Base-by-base conservation (phyloP, 148 eudicot genomes). In the Chenopodium quinoa region DNA sequence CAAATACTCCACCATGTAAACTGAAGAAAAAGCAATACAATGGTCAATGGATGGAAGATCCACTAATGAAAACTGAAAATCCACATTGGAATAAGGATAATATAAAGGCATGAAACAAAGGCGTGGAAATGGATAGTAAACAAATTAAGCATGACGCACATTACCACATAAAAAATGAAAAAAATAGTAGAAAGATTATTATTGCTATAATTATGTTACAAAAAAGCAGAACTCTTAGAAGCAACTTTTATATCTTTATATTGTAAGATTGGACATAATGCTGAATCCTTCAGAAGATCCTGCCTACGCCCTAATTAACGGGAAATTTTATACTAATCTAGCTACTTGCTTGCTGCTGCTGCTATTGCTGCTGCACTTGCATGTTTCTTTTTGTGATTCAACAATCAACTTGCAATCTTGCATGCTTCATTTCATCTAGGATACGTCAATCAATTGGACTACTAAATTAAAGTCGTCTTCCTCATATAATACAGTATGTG, bases 91-190 rank as follows among this genome's bases (percentile, higher is more conserved):
- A 47, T 34, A 22, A 60, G 65, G 62, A 79, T 79, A 40, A 40
- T 40, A 40, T 40, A 50, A 20, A 74, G 44, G 46, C 19, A 5
- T 8, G 47, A 69, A 79, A 79, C 81, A 69, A 50, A 50, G 75
- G 75, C 81, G 27, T 69, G 81, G 66, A 22, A 50, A 20, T 48
- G 65, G 75, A 78, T 37, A 47, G 80, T n/a, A 23, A 70, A 79
- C 67, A n/a, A 25, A 69, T 37, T 56, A 9, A 22, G 13, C 34
- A 74, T 50, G 54, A 48, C 22, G 22, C 32, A 52, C 40, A 20
- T 9, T n/a, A 48, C 44, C 9, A 22, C 25, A 62, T 4, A 23
- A 62, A 62, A 19, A 20, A 62, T 20, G 65, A 62, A 62, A 62
- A 19, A 4, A 62, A 22, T 62, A 62, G 65, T 69, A 31, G 44